Conservation (phyloP, 2,329 filamentous ascomycete species). For the Talaromyces sp. region DNA sequence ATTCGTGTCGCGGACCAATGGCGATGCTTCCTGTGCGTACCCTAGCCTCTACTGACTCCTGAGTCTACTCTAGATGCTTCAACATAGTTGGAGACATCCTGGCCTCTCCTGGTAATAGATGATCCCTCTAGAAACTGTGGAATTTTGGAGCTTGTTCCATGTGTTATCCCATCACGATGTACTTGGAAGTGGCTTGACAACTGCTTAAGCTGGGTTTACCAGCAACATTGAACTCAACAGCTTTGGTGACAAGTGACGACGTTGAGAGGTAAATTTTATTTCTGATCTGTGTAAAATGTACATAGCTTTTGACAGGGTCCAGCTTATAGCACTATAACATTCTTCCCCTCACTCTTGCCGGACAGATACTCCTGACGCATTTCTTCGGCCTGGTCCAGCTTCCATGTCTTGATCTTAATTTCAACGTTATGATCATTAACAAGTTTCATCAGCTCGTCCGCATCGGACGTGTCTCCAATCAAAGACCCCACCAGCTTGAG, state of each 20-base stretch:
- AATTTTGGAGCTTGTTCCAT: background rate
- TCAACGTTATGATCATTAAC: constrained; percentile 10
- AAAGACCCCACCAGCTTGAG: constrained; percentile 45
- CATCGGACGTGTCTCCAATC: constrained; percentile 39
- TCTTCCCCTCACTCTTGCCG: constrained; percentile 8
- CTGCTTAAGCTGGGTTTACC: background rate
- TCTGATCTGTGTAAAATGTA: background rate
- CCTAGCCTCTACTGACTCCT: too few relatives aligned
- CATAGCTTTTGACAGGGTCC: background rate
- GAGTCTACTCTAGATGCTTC: too few relatives aligned
- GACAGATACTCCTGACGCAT: constrained; percentile 13
- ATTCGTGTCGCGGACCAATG: background rate
- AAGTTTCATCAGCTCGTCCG: constrained; percentile 38
- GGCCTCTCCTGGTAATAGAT: background rate
- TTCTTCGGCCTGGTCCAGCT: constrained; percentile 12
- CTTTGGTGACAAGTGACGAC: background rate
- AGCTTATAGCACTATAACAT: constrained; percentile 9
- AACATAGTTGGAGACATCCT: background rate
- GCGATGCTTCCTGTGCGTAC: background rate
- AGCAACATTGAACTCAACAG: background rate
- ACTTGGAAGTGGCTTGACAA: background rate
- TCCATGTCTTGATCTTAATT: constrained; percentile 12
- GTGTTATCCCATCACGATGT: background rate
- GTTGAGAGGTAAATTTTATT: background rate
- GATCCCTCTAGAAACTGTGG: background rate